A percentile compares a stretch with the other conserved stretches of the same genome.
These are phyloP conservation scores for Ramalina intermedia DNA, from an alignment of 495 filamentous ascomycete species.

Conservation along the genomic window DNA sequence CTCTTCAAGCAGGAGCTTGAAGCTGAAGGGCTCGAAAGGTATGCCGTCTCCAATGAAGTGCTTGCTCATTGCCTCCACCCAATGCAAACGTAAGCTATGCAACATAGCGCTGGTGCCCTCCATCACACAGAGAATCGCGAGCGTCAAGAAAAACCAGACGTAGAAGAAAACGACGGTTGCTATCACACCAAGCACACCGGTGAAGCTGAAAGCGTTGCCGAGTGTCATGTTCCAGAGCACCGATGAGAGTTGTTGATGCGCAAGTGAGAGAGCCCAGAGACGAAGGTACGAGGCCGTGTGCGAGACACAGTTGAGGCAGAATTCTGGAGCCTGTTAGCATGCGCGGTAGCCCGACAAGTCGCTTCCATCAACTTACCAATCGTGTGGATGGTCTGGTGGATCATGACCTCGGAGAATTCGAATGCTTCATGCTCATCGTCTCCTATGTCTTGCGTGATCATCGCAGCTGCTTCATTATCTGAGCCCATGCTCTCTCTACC, in stretches of 20 bases:
- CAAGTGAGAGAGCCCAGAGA: constrained; percentile 93
- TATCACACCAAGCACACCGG: constrained; percentile 55
- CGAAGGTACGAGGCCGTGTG: constrained; percentile 98
- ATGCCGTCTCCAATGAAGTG: constrained; percentile 94
- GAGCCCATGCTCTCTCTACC: constrained; percentile 61
- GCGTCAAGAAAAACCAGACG: constrained; percentile 75
- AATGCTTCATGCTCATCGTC: constrained; percentile 83
- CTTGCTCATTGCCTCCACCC: constrained; percentile 99
- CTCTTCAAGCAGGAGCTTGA: constrained; percentile 76
- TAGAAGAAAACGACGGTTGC: constrained; percentile 68
- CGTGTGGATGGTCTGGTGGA: constrained; percentile 97
- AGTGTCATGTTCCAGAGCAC: constrained; percentile 97
- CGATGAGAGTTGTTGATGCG: constrained; percentile 91
- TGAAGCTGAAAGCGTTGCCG: constrained; percentile 48
- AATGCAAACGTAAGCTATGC: constrained; percentile 88
- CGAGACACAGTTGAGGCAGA: constrained; percentile 97
- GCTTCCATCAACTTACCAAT: constrained; percentile 47
- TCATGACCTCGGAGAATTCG: constrained; percentile 91
- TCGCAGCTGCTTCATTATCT: constrained; percentile 75
- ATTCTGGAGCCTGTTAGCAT: constrained; percentile 42
- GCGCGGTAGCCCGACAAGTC: not conserved
- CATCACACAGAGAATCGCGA: constrained; percentile 64
- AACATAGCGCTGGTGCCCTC: constrained; percentile 83
- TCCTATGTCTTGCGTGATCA: constrained; percentile 70
- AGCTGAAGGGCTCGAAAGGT: constrained; percentile 85